These are phyloP conservation scores for Fusarium denticulatum DNA, from an alignment of 2,329 filamentous ascomycete species.

Conservation along the genomic window DNA sequence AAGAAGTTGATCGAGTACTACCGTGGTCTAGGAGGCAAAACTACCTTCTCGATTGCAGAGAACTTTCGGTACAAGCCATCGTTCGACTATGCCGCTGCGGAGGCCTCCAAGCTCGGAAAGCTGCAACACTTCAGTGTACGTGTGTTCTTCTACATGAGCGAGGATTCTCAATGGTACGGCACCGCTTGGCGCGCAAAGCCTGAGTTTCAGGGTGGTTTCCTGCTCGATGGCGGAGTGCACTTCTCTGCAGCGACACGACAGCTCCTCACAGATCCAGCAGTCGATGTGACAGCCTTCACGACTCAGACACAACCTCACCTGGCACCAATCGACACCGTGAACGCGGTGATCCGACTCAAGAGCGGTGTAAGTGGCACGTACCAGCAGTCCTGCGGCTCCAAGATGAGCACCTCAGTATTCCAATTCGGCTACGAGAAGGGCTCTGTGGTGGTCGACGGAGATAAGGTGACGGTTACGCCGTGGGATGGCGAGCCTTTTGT, in stretches of 20 bases:
- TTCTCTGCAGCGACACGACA: constrained; percentile 70
- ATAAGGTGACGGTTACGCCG: constrained; percentile 53
- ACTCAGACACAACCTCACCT: constrained; percentile 65
- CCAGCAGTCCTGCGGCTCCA: constrained; percentile 66
- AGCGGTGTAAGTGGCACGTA: constrained; percentile 67
- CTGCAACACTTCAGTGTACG: constrained; percentile 59
- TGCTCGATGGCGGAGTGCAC: constrained; percentile 81
- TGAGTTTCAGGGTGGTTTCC: constrained; percentile 77
- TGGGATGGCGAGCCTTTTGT: constrained; percentile 46
- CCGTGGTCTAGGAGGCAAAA: constrained; percentile 39
- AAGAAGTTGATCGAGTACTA: constrained; percentile 53
- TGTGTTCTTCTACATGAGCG: constrained; percentile 49
- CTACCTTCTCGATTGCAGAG: constrained; percentile 72
- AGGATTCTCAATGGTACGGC: constrained; percentile 58
- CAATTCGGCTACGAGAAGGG: constrained; percentile 68
- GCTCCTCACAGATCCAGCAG: constrained; percentile 60
- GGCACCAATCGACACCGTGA: constrained; percentile 73
- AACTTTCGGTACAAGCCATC: constrained; percentile 74
- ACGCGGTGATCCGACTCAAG: constrained; percentile 64
- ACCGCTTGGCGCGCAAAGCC: constrained; percentile 74
- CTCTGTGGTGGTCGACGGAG: constrained; percentile 59
- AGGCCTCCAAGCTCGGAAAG: constrained; percentile 49
- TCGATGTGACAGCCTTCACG: constrained; percentile 64
- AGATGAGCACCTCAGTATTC: constrained; percentile 63
- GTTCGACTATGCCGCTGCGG: constrained; percentile 64